Evolutionary conservation across 2,329 filamentous ascomycete genomes (phyloP).

Genomic region (Colletotrichum cereale): DNA sequence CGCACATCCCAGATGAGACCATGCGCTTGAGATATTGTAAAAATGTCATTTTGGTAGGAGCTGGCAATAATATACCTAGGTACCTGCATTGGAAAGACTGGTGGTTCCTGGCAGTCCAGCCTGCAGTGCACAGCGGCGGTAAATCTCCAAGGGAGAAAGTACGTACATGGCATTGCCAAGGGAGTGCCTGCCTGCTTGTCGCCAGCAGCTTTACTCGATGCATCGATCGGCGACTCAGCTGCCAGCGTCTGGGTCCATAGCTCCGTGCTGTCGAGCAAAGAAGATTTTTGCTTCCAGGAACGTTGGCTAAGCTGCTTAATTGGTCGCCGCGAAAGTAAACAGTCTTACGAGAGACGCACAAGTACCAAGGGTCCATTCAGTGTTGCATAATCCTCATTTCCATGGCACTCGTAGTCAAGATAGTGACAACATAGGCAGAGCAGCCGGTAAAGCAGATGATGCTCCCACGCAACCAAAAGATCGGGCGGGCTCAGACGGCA

Average conservation of each 20-base stretch:
- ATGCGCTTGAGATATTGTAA: not conserved
- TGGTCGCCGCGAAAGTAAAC: not conserved
- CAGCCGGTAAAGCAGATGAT: conserved; percentile 12
- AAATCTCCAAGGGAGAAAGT: not conserved
- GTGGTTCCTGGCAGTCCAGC: not conserved
- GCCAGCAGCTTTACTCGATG: not conserved
- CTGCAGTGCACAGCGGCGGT: conserved; percentile 5
- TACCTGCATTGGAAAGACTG: not conserved
- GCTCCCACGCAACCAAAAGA: conserved; percentile 3
- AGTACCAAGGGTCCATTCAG: not conserved
- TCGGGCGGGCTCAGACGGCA: conserved; percentile 12
- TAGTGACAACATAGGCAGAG: conserved; percentile 21
- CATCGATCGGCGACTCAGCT: conserved; percentile 20
- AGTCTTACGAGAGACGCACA: not conserved
- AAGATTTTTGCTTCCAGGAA: not conserved
- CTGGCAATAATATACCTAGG: not conserved
- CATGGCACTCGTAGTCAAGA: conserved; percentile 30
- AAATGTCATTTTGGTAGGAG: not conserved
- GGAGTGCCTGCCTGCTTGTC: not conserved
- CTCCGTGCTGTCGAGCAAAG: conserved; percentile 3
- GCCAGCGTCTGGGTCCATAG: conserved; percentile 13
- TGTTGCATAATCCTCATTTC: conserved; percentile 35
- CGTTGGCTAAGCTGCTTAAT: not conserved
- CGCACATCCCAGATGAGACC: conserved; percentile 6
- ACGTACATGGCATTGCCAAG: conserved; percentile 17